phyloP scores from a whole-genome alignment of 192 early-diverging fungal genomes.

The Mortierella claussenii region DNA sequence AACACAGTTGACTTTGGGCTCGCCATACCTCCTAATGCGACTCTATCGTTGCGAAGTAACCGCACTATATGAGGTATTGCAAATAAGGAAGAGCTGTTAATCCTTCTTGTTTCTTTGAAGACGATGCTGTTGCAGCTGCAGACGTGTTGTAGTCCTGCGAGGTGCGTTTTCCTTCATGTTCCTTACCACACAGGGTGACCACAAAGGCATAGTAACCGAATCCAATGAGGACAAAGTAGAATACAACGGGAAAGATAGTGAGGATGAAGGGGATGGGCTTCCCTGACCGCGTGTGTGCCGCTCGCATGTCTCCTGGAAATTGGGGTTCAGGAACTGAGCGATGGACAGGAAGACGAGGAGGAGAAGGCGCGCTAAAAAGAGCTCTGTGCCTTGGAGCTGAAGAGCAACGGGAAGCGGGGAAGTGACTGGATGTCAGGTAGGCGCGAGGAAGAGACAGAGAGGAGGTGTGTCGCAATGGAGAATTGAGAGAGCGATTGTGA shows the following conservation, averaged over 20 bases:
- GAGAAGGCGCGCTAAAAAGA: neutral
- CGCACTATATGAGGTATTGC: conserved; percentile 1
- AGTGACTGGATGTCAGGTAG: too few relatives aligned
- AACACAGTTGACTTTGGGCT: neutral
- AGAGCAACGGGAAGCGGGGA: too few relatives aligned
- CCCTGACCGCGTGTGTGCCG: conserved; percentile 39
- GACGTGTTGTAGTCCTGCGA: too few relatives aligned
- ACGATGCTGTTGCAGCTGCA: too few relatives aligned
- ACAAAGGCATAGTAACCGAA: conserved; percentile 41
- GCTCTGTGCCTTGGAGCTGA: neutral
- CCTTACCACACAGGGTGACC: conserved; percentile 29
- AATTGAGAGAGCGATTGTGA: too few relatives aligned
- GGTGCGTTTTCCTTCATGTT: neutral
- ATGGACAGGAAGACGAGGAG: neutral
- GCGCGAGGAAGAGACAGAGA: neutral
- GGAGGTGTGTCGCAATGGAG: too few relatives aligned
- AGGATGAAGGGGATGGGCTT: conserved; percentile 29
- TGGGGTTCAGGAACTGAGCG: too few relatives aligned
- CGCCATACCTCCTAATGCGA: conserved; percentile 26
- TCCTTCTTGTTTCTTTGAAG: neutral
- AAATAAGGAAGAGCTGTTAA: neutral
- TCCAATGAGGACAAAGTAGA: conserved; percentile 35
- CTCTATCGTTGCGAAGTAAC: conserved; percentile 11
- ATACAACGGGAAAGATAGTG: conserved; percentile 27
- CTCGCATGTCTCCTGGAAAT: conserved; percentile 12